Base-by-base conservation (phyloP, 208 protist species). In the Novymonas esmeraldas region DNA sequence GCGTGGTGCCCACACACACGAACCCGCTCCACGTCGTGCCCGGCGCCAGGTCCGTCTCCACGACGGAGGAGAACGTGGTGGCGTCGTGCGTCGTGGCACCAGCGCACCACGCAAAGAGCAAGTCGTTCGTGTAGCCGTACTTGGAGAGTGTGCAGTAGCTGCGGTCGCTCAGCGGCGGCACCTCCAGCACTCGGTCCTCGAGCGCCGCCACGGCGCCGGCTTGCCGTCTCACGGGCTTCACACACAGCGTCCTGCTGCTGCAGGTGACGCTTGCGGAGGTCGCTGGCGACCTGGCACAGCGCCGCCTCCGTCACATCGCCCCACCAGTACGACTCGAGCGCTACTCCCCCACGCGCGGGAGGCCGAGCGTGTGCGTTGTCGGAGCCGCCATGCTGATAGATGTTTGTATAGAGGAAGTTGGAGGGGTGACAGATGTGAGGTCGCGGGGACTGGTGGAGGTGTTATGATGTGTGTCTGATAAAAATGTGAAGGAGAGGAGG, bases 301-400 rank as follows among this genome's bases (percentile, higher is more conserved):
- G 86, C 77, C 3, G 20, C 62, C 57, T 79, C 78, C 10, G 67
- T 76, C 33, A 78, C 48, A 42, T 89, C 91, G 33, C 85, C 85
- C 38, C 63, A 55, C 93, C 91, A 97, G 66, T 94, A 97, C 3
- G 73, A 63, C 75, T 97, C 93, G 42, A 96, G 80, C 90, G 76
- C 60, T 93, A 83, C 41, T 72, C 79, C 20, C 91, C 93, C 75
- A 96, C 82, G 31, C 91, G 78, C 22, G 93, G 93, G 64, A 93
- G 96, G 22, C 91, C 91, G 26, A 96, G 71, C 3, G 79, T 89
- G 68, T 89, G 83, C 24, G 72, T 79, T 5, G 79, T 22, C 28
- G 29, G 28, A 39, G 60, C 59, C 24, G 55, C 6, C 34, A 44
- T 59, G 49, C 34, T 11, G 9, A 6, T 29, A 26, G 29, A 18